Percentiles rank a stretch among this genome's conserved stretches.
Conservation (phyloP, 2,329 filamentous ascomycete genomes). For the Basipetospora sp. region DNA sequence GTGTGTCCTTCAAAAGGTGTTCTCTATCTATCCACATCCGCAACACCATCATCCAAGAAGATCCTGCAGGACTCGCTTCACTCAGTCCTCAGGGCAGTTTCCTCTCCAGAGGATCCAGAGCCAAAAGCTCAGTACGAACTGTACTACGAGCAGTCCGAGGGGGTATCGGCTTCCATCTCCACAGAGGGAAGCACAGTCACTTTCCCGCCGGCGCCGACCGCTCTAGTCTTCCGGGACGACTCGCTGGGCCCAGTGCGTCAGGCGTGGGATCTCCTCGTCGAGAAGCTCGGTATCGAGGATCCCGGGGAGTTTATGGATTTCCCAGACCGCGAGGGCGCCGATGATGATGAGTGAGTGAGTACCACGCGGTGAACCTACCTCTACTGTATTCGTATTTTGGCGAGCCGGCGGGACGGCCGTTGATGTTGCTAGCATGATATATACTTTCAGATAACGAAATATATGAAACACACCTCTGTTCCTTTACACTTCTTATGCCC, state of each 20-base stretch:
- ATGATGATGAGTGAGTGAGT: slow-evolving; percentile 43
- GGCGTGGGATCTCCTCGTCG: slow-evolving; percentile 54
- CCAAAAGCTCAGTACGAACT: slow-evolving; percentile 33
- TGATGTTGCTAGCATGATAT: no score
- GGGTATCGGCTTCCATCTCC: not conserved
- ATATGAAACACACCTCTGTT: no score
- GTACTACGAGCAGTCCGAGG: slow-evolving; percentile 37
- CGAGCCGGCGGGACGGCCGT: no score
- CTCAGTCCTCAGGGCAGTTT: slow-evolving; percentile 26
- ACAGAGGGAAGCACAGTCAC: slow-evolving; percentile 25
- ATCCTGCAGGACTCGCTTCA: slow-evolving; percentile 26
- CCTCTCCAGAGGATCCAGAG: slow-evolving; percentile 7
- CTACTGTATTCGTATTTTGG: no score
- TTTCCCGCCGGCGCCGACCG: slow-evolving; percentile 45
- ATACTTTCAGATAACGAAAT: no score
- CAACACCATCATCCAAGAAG: slow-evolving; percentile 16
- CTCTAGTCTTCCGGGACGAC: slow-evolving; percentile 61
- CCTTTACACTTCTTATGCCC: no score
- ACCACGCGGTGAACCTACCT: no score
- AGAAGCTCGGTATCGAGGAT: slow-evolving; percentile 30
- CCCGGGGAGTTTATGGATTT: slow-evolving; percentile 57
- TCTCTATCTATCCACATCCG: slow-evolving; percentile 21
- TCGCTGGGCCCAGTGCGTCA: slow-evolving; percentile 51
- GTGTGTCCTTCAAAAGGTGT: slow-evolving; percentile 12
- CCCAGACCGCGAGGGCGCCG: slow-evolving; percentile 51